These are phyloP conservation scores for Aspergillus pseudotamarii DNA, from an alignment of 2,329 filamentous ascomycete species.

Conservation along the genomic window DNA sequence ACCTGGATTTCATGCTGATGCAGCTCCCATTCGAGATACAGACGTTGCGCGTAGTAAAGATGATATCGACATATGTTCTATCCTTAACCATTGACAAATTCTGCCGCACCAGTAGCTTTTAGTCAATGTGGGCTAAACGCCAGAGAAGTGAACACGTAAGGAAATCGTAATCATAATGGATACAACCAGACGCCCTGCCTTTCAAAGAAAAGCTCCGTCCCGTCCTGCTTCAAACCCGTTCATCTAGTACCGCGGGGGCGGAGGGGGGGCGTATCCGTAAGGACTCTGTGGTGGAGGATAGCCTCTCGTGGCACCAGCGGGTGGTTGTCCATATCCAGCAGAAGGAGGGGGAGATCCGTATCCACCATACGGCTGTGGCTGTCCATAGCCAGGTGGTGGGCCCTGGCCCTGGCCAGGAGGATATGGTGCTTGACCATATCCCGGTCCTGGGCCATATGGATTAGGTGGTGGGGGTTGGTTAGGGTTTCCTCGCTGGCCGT, in stretches of 20 bases:
- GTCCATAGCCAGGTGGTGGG: slow-evolving; percentile 24
- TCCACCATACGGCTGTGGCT: slow-evolving; percentile 25
- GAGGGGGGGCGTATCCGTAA: slow-evolving; percentile 25
- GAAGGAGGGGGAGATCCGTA: slow-evolving; percentile 25
- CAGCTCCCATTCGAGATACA: neutral
- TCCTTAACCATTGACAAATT: slow-evolving; percentile 3
- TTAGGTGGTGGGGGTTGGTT: slow-evolving; percentile 13
- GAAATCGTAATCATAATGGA: neutral
- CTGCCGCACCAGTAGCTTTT: neutral
- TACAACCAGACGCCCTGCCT: neutral
- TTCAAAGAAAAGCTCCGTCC: neutral
- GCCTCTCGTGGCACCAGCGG: slow-evolving; percentile 12
- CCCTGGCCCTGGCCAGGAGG: slow-evolving; percentile 12
- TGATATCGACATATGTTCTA: neutral
- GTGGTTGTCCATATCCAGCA: slow-evolving; percentile 18
- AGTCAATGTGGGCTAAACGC: slow-evolving; percentile 1
- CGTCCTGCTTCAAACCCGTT: slow-evolving; percentile 15
- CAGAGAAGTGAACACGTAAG: neutral
- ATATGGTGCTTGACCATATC: slow-evolving; percentile 19
- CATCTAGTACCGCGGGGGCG: slow-evolving; percentile 29
- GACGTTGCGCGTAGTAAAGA: neutral
- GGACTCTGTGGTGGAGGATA: slow-evolving; percentile 18
- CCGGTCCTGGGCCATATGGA: slow-evolving; percentile 11
- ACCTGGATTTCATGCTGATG: neutral
- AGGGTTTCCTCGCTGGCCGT: slow-evolving; percentile 25